A percentile compares a stretch with the other conserved stretches of the same genome.
These are phyloP conservation scores for sorghum (Sorghum bicolor) DNA, from an alignment of 176 grass and related monocot species.

Conservation along the genomic window Sorghum_bicolor_NCBIv3 NC_012870.2:77437501-77438000, in stretches of 20 bases:
- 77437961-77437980: slow-evolving; percentile 99
- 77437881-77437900: slow-evolving; percentile 93
- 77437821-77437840: slow-evolving; percentile 89
- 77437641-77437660: slow-evolving; percentile 87
- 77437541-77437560: slow-evolving; percentile 99
- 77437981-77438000: slow-evolving; percentile 72
- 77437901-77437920: slow-evolving; percentile 86
- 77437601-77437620: slow-evolving; percentile 59
- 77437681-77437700: slow-evolving; percentile 81
- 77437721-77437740: slow-evolving; percentile 71
- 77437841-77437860: slow-evolving; percentile 96
- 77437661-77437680: slow-evolving; percentile 85
- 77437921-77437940: slow-evolving; percentile 65
- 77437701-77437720: slow-evolving; percentile 87
- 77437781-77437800: slow-evolving; percentile 98
- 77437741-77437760: slow-evolving; percentile 91
- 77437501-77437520: slow-evolving; percentile 87
- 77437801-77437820: slow-evolving; percentile 75
- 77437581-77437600: slow-evolving; percentile 93
- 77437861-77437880: slow-evolving; percentile 88
- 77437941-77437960: slow-evolving; percentile 82
- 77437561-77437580: slow-evolving; percentile 77
- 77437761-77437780: slow-evolving; percentile 78
- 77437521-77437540: slow-evolving; percentile 92
- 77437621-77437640: slow-evolving; percentile 99